Evolutionary conservation across 108 stramenopile genomes (phyloP).

Genomic region (Nannochloropsis salina): DNA sequence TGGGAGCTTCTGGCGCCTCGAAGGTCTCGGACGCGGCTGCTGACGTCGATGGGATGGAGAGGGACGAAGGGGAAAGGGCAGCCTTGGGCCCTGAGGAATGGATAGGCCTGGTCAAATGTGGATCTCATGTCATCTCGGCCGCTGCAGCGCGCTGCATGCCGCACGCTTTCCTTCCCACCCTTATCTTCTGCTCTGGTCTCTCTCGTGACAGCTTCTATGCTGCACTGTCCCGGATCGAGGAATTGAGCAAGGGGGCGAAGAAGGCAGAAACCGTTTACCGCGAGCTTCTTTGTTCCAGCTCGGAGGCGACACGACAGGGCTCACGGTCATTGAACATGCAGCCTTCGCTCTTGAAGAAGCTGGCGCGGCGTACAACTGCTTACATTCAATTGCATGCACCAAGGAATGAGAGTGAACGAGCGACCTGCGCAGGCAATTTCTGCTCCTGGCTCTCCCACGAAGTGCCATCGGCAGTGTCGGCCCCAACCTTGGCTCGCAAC

Average conservation of each 20-base stretch:
- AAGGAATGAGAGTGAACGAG: neutral
- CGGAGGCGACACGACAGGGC: too few relatives aligned
- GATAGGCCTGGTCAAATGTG: neutral
- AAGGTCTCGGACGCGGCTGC: neutral
- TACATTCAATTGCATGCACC: neutral
- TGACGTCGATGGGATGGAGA: neutral
- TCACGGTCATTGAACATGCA: neutral
- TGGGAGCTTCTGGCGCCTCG: neutral
- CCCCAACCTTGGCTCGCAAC: too few relatives aligned
- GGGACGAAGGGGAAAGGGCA: neutral
- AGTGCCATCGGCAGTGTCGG: too few relatives aligned
- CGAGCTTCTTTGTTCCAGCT: neutral
- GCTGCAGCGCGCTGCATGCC: slow-evolving; percentile 1
- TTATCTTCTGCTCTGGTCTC: neutral
- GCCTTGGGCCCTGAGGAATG: neutral
- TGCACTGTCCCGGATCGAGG: neutral
- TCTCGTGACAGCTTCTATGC: slow-evolving; percentile 15
- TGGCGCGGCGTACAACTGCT: neutral
- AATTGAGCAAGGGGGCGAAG: neutral
- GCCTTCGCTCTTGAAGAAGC: neutral
- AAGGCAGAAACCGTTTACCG: neutral
- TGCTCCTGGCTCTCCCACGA: neutral
- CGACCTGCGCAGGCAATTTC: neutral
- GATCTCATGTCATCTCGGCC: neutral
- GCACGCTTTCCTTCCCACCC: neutral